phyloP scores from a whole-genome alignment of 2,329 filamentous ascomycete species.

The Acrocalymma vagum region DNA sequence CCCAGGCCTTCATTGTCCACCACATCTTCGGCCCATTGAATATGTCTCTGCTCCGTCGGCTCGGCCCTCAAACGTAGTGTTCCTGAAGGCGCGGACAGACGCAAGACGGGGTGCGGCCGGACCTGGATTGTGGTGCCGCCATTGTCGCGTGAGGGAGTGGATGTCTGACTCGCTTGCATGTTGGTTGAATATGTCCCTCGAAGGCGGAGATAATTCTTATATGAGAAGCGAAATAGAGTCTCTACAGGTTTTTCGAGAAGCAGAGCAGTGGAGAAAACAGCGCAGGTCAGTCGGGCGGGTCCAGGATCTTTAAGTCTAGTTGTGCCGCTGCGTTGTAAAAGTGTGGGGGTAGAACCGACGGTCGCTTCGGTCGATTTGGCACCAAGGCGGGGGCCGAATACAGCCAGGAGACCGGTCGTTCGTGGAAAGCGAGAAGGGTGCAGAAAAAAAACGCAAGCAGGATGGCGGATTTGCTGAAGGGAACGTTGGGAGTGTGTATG shows the following conservation, averaged over 20 bases:
- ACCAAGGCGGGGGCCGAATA: neutral
- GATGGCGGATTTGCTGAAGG: constrained; percentile 28
- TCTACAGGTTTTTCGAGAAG: constrained; percentile 9
- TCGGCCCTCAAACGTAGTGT: constrained; percentile 53
- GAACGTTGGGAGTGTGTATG: constrained; percentile 32
- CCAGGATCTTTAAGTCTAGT: constrained; percentile 70
- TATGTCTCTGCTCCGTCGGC: constrained; percentile 63
- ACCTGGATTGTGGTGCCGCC: constrained; percentile 34
- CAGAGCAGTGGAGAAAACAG: constrained; percentile 9
- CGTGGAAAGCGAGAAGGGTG: constrained; percentile 17
- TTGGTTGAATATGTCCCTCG: constrained; percentile 47
- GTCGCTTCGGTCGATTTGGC: constrained; percentile 4
- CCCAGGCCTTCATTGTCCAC: constrained; percentile 95
- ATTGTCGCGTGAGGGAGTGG: constrained; percentile 24
- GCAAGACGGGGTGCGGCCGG: constrained; percentile 40
- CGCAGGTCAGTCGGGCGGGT: no score
- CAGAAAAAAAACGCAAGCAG: constrained; percentile 22
- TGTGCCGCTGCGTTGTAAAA: constrained; percentile 1
- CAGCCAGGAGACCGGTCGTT: constrained; percentile 12
- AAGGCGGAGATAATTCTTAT: constrained; percentile 72
- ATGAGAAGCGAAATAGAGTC: constrained; percentile 83
- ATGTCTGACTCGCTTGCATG: constrained; percentile 31
- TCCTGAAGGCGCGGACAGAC: constrained; percentile 43
- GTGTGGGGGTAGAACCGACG: constrained; percentile 3
- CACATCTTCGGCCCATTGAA: constrained; percentile 92